Conservation (phyloP, 352 stramenopile species). For the Phytophthora syringae region DNA sequence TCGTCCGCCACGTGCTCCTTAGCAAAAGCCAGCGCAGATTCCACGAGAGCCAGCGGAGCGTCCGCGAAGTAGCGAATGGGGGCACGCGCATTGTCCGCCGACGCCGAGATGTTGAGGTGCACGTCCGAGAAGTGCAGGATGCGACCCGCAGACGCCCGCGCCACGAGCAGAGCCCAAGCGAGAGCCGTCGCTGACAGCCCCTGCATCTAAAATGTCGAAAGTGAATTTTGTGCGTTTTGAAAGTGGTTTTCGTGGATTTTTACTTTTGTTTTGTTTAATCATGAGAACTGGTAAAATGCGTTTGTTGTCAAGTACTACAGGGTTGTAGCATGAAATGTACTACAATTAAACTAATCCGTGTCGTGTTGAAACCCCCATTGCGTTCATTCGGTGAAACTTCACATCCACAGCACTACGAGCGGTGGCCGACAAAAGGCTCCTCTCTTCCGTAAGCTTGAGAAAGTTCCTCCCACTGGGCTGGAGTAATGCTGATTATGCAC, state of each 20-base stretch:
- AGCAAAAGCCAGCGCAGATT: conserved; percentile 74
- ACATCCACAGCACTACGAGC: neutral
- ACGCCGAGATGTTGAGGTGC: conserved; percentile 78
- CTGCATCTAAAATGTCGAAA: conserved; percentile 1
- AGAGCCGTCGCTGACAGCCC: conserved; percentile 1
- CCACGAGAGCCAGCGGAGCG: conserved; percentile 60
- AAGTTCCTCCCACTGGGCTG: conserved; percentile 17
- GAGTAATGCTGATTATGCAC: conserved; percentile 21
- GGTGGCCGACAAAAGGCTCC: conserved; percentile 19
- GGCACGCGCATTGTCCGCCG: conserved; percentile 39
- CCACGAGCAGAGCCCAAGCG: conserved; percentile 2
- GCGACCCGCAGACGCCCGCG: conserved; percentile 18
- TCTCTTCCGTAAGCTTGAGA: conserved; percentile 1
- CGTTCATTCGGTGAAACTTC: no score
- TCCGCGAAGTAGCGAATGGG: conserved; percentile 63
- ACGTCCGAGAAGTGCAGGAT: conserved; percentile 90
- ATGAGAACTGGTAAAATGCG: no score
- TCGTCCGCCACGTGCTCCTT: conserved; percentile 55
- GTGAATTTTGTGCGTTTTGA: neutral
- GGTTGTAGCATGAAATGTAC: no score
- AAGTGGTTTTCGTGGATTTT: no score
- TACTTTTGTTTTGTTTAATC: no score
- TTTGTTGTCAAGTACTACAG: no score
- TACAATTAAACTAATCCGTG: no score
- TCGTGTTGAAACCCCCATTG: no score